Percentiles rank a stretch among this genome's conserved stretches.
Conservation (phyloP, 345 rosid species). For the Eucalyptus albens region DNA sequence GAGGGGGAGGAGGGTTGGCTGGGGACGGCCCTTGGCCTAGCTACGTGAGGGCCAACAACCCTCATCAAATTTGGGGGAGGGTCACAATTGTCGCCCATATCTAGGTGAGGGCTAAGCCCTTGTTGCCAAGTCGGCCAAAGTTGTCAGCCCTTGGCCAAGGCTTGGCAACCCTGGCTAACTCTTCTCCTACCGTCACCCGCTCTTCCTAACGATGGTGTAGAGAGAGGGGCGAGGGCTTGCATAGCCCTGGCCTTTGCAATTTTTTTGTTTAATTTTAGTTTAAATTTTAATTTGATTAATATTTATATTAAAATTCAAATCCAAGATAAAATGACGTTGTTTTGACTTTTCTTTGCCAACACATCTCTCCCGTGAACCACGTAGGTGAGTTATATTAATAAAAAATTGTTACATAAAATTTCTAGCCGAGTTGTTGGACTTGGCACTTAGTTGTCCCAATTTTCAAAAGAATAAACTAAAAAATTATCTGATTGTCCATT, state of each 20-base stretch:
- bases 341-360: too few relatives aligned
- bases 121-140: fast-evolving
- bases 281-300: too few relatives aligned
- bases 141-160: fast-evolving
- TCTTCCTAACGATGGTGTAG: fast-evolving
- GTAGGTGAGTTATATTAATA: too few relatives aligned
- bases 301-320: too few relatives aligned
- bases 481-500: background rate
- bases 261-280: too few relatives aligned
- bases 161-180: fast-evolving
- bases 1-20: fast-evolving
- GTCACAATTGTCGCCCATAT: fast-evolving
- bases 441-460: fast-evolving
- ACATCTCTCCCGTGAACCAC: fast-evolving
- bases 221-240: fast-evolving
- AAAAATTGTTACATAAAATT: fast-evolving
- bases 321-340: fast-evolving
- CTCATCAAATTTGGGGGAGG: fast-evolving
- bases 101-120: fast-evolving
- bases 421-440: fast-evolving
- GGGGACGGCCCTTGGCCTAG: fast-evolving
- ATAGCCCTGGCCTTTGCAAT: fast-evolving
- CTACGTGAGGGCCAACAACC: fast-evolving
- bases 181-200: fast-evolving
- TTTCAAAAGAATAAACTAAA: too few relatives aligned